Conservation (phyloP, 2,329 filamentous ascomycete genomes). For the Aspergillus oerlinghausenensis region DNA sequence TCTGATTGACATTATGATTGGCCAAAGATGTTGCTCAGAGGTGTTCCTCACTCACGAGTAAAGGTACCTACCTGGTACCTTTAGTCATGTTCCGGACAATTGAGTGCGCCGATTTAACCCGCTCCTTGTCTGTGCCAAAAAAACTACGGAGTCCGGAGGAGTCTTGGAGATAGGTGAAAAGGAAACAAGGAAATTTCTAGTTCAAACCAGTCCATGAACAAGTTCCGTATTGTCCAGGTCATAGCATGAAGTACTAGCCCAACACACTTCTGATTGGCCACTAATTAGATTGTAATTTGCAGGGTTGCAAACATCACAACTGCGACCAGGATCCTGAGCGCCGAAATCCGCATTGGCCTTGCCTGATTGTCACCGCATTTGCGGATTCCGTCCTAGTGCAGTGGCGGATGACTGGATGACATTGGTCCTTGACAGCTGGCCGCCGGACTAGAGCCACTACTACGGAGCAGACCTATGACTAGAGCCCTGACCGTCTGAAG, state of each 20-base stretch:
- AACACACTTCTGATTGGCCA: not conserved
- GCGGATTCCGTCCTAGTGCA: constrained; percentile 6
- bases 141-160: not conserved
- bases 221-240: not conserved
- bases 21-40: too few relatives aligned
- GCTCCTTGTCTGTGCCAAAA: not conserved
- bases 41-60: not conserved
- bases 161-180: not conserved
- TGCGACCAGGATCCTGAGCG: not conserved
- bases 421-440: not conserved
- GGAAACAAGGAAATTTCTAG: not conserved
- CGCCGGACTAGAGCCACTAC: not conserved
- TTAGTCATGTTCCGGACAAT: not conserved
- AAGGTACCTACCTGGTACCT: too few relatives aligned
- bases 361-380: not conserved
- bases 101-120: not conserved
- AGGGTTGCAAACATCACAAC: too few relatives aligned
- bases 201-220: not conserved
- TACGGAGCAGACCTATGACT: not conserved
- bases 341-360: constrained; percentile 1
- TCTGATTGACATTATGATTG: not conserved
- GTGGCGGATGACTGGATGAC: not conserved
- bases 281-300: not conserved
- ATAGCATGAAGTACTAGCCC: not conserved
- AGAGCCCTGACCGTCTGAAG: not conserved